Conservation (phyloP, 2,329 filamentous ascomycete species). For the Sporothrix mexicana region DNA sequence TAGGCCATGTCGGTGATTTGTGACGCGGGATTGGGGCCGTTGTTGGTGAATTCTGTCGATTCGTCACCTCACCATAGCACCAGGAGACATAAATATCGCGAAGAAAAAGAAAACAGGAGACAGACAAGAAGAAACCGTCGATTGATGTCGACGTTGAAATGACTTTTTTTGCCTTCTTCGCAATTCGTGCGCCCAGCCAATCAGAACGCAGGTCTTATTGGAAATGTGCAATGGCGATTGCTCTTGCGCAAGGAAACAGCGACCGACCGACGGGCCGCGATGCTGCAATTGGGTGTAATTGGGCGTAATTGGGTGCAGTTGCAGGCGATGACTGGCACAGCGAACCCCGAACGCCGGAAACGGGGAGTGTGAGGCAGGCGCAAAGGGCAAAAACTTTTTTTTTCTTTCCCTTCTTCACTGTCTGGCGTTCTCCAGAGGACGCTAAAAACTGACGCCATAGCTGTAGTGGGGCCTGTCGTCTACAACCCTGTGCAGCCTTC, state of each 20-base stretch:
- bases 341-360: conserved; percentile 15
- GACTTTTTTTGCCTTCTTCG: conserved; percentile 9
- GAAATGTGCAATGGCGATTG: conserved; percentile 8
- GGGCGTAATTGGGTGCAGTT: neutral
- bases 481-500: neutral
- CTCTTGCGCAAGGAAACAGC: conserved; percentile 14
- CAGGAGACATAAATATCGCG: neutral
- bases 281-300: neutral
- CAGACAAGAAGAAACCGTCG: neutral
- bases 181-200: conserved; percentile 21
- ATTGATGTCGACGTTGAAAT: neutral
- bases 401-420: conserved; percentile 25
- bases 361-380: neutral
- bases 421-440: neutral
- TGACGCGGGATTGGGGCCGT: too few relatives aligned
- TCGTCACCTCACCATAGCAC: conserved; percentile 1
- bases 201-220: conserved; percentile 23
- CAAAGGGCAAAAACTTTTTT: conserved; percentile 1
- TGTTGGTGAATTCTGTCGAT: neutral
- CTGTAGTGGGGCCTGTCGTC: conserved; percentile 30
- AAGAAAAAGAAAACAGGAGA: conserved; percentile 46
- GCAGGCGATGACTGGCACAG: neutral
- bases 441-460: conserved; percentile 38
- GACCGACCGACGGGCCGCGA: conserved; percentile 18
- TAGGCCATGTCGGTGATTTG: conserved; percentile 31